Conservation (phyloP, 2,329 filamentous ascomycete species). For the Xylaria sp. region DNA sequence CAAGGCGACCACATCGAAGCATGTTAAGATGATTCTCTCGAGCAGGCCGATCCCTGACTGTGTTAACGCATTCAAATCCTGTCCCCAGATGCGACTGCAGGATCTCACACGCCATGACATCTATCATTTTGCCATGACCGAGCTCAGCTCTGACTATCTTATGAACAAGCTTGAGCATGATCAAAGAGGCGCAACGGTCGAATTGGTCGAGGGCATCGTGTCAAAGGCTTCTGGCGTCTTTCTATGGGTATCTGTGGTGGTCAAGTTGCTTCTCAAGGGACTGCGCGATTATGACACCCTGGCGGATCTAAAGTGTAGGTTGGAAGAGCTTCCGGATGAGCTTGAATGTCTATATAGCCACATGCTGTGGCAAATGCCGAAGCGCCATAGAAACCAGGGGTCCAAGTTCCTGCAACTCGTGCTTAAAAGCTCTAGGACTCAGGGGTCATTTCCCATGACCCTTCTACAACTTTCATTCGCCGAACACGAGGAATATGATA, state of each 20-base stretch:
- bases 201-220: too few species aligned
- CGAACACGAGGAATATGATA: neutral
- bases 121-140: neutral
- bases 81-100: slow-evolving; percentile 1
- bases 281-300: neutral
- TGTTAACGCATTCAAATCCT: neutral
- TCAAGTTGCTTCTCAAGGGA: neutral
- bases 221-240: slow-evolving; percentile 3
- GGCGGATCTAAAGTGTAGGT: neutral
- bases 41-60: slow-evolving; percentile 1
- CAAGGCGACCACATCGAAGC: neutral
- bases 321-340: neutral
- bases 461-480: neutral
- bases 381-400: neutral
- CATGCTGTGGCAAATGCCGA: neutral
- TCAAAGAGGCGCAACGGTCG: too few species aligned
- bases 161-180: too few species aligned
- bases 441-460: neutral
- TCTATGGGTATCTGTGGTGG: slow-evolving; percentile 3
- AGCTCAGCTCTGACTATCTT: too few species aligned
- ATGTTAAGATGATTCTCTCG: slow-evolving; percentile 7
- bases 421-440: neutral
- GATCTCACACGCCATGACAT: slow-evolving; percentile 15
- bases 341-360: neutral
- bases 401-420: neutral